A percentile compares a stretch with the other conserved stretches of the same genome.
phyloP scores from a whole-genome alignment of 2,329 filamentous ascomycete species.

The Penicillium sp. region DNA sequence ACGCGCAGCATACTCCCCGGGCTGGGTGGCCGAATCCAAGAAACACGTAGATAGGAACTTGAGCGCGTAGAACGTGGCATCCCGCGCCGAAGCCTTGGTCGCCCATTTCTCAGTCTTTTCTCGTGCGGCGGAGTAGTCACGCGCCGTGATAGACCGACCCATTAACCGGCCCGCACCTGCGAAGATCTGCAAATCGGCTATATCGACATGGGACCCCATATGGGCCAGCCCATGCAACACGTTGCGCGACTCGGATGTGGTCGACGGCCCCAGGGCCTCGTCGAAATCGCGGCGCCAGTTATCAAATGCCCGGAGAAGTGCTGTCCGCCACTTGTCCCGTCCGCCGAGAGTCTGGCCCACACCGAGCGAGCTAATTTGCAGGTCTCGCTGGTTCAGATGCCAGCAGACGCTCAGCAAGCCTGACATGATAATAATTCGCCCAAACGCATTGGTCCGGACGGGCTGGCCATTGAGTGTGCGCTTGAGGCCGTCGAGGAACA shows the following conservation, averaged over 20 bases:
- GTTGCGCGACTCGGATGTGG: conserved; percentile 75
- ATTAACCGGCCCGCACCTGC: conserved; percentile 81
- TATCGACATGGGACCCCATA: conserved; percentile 96
- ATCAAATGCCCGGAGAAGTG: conserved; percentile 84
- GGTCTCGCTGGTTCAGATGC: conserved; percentile 95
- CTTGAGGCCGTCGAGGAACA: conserved; percentile 89
- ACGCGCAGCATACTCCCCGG: conserved; percentile 67
- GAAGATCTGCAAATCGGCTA: conserved; percentile 96
- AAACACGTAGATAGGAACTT: conserved; percentile 80
- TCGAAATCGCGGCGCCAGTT: conserved; percentile 93
- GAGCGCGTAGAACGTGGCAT: conserved; percentile 88
- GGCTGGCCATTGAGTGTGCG: conserved; percentile 79
- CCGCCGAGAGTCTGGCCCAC: conserved; percentile 77
- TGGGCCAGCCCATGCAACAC: conserved; percentile 92
- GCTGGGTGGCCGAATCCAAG: conserved; percentile 47
- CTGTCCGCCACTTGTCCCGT: conserved; percentile 84
- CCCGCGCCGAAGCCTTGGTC: conserved; percentile 78
- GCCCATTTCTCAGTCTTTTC: conserved; percentile 84
- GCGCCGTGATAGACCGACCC: conserved; percentile 76
- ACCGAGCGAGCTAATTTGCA: conserved; percentile 84
- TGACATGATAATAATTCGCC: conserved; percentile 88
- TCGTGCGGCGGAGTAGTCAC: conserved; percentile 76
- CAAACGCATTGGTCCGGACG: conserved; percentile 90
- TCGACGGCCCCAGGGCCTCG: conserved; percentile 66
- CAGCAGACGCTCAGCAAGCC: conserved; percentile 90